phyloP scores from a whole-genome alignment of 305 asterid genomes.

The Fraxinus albicans region DNA sequence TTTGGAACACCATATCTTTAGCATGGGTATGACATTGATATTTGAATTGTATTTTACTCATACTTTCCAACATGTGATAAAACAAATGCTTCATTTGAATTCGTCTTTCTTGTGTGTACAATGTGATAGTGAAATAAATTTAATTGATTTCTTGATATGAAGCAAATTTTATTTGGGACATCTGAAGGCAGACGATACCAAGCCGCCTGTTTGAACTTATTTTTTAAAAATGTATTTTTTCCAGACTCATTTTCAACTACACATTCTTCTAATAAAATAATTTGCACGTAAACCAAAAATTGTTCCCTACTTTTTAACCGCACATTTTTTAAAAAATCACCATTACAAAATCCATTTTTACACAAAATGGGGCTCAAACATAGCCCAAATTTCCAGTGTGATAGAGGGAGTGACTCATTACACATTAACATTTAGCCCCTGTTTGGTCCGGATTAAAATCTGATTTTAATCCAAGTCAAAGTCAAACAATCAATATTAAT shows the following conservation, averaged over 20 bases:
- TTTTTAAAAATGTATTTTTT: too few relatives aligned
- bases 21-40: background rate
- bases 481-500: too few relatives aligned
- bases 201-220: too few relatives aligned
- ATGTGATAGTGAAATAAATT: background rate
- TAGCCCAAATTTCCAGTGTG: background rate
- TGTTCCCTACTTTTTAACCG: too few relatives aligned
- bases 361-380: too few relatives aligned
- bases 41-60: background rate
- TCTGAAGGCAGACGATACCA: background rate
- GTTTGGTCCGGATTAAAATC: too few relatives aligned
- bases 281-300: too few relatives aligned
- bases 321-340: too few relatives aligned
- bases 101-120: background rate
- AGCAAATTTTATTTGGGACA: background rate
- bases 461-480: too few relatives aligned
- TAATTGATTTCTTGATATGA: background rate
- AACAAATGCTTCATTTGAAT: background rate
- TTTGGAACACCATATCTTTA: background rate
- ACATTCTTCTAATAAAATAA: too few relatives aligned
- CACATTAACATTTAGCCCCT: background rate
- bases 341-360: too few relatives aligned
- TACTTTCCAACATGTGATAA: background rate
- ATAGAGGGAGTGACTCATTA: background rate
- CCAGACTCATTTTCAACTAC: too few relatives aligned